Percentiles rank a stretch among this genome's conserved stretches.
These are phyloP conservation scores for Mycena metata DNA, from an alignment of 768 basidiomycete species.

Conservation along the genomic window DNA sequence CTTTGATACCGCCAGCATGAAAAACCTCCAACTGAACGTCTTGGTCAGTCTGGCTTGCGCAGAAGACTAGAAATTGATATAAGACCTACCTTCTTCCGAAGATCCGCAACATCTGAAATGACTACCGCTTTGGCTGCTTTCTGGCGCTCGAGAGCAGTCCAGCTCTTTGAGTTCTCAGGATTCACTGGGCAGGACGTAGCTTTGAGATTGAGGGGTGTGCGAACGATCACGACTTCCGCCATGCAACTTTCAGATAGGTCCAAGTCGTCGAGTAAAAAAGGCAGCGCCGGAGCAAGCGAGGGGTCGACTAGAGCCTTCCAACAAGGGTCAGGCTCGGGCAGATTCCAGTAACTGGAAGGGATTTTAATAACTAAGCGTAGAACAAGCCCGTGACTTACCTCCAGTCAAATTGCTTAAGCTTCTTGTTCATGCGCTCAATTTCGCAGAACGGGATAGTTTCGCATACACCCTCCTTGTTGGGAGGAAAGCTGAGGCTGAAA, in stretches of 20 bases:
- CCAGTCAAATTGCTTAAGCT: neutral
- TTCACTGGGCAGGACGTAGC: constrained; percentile 5
- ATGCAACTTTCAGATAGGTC: neutral
- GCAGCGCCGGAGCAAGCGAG: neutral
- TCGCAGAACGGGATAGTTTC: neutral
- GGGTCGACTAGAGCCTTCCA: neutral
- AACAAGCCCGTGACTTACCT: neutral
- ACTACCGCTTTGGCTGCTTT: neutral
- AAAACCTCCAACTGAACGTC: too few relatives aligned
- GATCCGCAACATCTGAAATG: neutral
- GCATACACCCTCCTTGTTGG: neutral
- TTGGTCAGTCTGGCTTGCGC: too few relatives aligned
- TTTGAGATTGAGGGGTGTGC: neutral
- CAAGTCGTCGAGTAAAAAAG: neutral
- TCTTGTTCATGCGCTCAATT: neutral
- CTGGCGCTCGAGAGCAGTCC: too few relatives aligned
- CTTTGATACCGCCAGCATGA: neutral
- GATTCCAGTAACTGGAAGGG: neutral
- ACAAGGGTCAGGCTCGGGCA: neutral
- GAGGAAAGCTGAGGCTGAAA: neutral
- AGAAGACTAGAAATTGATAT: too few relatives aligned
- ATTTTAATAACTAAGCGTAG: neutral
- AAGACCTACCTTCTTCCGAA: neutral
- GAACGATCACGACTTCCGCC: neutral
- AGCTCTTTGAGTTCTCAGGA: neutral